Evolutionary conservation across 1,139 yeast species (phyloP).

Genomic region (Spencermartinsiella ligniputridi): DNA sequence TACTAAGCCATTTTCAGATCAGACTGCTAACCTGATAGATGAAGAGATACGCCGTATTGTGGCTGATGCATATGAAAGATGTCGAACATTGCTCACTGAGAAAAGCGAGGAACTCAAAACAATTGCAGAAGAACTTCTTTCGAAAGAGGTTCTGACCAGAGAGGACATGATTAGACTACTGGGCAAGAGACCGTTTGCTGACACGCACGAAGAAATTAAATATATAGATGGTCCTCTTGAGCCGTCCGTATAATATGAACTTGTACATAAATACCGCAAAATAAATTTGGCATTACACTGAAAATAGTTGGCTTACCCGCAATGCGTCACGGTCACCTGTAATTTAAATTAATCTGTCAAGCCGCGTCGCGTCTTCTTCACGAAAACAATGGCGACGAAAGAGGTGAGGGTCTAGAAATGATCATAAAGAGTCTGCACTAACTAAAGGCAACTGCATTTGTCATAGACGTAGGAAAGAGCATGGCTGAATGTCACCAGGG

Average conservation of each 20-base stretch:
- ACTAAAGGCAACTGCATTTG: constrained; percentile 44
- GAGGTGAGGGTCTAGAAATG: neutral
- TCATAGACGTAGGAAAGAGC: constrained; percentile 47
- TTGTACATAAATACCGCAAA: too few relatives aligned
- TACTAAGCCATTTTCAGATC: constrained; percentile 88
- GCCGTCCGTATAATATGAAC: neutral
- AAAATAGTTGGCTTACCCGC: too few relatives aligned
- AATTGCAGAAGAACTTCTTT: constrained; percentile 80
- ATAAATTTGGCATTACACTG: too few relatives aligned
- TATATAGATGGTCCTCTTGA: constrained; percentile 38
- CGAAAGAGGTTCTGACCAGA: constrained; percentile 82
- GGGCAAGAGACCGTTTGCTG: constrained; percentile 85
- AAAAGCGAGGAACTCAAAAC: constrained; percentile 68
- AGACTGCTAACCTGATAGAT: constrained; percentile 76
- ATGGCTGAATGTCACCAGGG: constrained; percentile 37
- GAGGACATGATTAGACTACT: constrained; percentile 83
- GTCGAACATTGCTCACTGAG: constrained; percentile 60
- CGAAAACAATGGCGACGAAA: neutral
- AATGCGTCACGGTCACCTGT: too few relatives aligned
- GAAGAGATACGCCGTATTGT: constrained; percentile 79
- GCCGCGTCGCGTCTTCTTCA: neutral
- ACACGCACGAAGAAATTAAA: constrained; percentile 88
- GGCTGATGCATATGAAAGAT: constrained; percentile 64
- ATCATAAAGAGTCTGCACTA: neutral
- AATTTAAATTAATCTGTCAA: too few relatives aligned